These are phyloP conservation scores for Aspergillus nanangensis DNA, from an alignment of 495 filamentous ascomycete species.

Conservation along the genomic window DNA sequence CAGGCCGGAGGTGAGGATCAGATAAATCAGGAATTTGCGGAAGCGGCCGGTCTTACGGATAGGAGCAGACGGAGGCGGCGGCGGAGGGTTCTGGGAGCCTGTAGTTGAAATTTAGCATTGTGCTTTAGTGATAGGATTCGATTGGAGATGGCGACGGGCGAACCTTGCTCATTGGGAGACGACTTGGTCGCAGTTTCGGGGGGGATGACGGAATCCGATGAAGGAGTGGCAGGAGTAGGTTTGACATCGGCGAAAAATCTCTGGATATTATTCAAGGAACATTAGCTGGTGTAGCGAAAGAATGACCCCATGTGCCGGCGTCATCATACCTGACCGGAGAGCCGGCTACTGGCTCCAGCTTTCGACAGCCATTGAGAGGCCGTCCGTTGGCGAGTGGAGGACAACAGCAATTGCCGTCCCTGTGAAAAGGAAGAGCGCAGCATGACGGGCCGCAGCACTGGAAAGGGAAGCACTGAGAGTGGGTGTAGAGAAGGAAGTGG, in stretches of 20 bases:
- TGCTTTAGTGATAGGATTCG: constrained; percentile 3
- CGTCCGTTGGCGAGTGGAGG: constrained; percentile 38
- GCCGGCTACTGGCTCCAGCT: constrained; percentile 38
- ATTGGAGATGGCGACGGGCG: constrained; percentile 25
- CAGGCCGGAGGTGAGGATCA: constrained; percentile 67
- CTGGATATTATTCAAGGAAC: constrained; percentile 11
- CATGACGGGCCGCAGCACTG: constrained; percentile 46
- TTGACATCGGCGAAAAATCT: constrained; percentile 44
- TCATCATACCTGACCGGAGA: constrained; percentile 40
- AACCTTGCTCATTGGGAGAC: constrained; percentile 42
- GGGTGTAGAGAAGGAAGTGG: constrained; percentile 26
- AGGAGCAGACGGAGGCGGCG: constrained; percentile 39
- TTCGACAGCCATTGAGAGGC: constrained; percentile 43
- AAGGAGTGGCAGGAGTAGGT: constrained; percentile 41
- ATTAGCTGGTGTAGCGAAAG: constrained; percentile 1
- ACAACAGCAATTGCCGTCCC: constrained; percentile 41
- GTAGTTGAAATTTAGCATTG: constrained; percentile 12
- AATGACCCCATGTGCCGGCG: constrained; percentile 3
- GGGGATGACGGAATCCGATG: constrained; percentile 51
- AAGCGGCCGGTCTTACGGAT: constrained; percentile 71
- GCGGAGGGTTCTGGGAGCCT: constrained; percentile 23
- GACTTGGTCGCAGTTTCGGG: constrained; percentile 60
- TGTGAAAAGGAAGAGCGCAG: constrained; percentile 46
- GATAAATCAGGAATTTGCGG: constrained; percentile 65
- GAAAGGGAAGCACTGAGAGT: constrained; percentile 24